These are phyloP conservation scores for Hanseniaspora nectarophila DNA, from an alignment of 805 yeast genomes.

Conservation along the genomic window DNA sequence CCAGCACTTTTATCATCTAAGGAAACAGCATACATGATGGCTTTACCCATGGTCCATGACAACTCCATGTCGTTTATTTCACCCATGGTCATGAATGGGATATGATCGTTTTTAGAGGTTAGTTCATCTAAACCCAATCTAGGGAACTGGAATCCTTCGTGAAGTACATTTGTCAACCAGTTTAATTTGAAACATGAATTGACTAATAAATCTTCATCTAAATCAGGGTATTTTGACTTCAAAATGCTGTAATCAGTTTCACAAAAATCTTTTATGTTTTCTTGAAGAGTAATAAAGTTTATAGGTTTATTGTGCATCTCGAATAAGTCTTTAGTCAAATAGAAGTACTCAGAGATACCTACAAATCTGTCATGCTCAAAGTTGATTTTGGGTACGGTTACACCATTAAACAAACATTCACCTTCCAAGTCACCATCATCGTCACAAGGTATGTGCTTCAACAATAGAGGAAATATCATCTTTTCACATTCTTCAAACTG, in stretches of 20 bases:
- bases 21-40: slow-evolving; percentile 69
- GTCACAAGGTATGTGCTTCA: slow-evolving; percentile 68
- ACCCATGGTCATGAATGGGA: slow-evolving; percentile 74
- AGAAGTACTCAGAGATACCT: slow-evolving; percentile 96
- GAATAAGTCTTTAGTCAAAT: slow-evolving; percentile 85
- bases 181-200: slow-evolving; percentile 89
- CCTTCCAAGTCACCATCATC: slow-evolving; percentile 34
- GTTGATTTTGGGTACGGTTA: slow-evolving; percentile 82
- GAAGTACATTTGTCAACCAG: slow-evolving; percentile 82
- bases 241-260: slow-evolving; percentile 59
- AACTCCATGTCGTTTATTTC: slow-evolving; percentile 72
- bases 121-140: slow-evolving; percentile 43
- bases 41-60: slow-evolving; percentile 92
- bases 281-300: slow-evolving; percentile 58
- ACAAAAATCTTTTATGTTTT: slow-evolving; percentile 59
- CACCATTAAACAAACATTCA: slow-evolving; percentile 90
- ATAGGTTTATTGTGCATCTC: slow-evolving; percentile 72
- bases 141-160: slow-evolving; percentile 87
- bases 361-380: slow-evolving; percentile 70
- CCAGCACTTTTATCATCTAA: slow-evolving; percentile 24
- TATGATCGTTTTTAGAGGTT: slow-evolving; percentile 27
- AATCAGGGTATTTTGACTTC: slow-evolving; percentile 45
- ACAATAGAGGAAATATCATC: slow-evolving; percentile 60
- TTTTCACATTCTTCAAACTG: slow-evolving; percentile 61
- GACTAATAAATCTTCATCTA: slow-evolving; percentile 45